These are phyloP conservation scores for Pythium aphanidermatum DNA, from an alignment of 352 stramenopile genomes.

Conservation along the genomic window DNA sequence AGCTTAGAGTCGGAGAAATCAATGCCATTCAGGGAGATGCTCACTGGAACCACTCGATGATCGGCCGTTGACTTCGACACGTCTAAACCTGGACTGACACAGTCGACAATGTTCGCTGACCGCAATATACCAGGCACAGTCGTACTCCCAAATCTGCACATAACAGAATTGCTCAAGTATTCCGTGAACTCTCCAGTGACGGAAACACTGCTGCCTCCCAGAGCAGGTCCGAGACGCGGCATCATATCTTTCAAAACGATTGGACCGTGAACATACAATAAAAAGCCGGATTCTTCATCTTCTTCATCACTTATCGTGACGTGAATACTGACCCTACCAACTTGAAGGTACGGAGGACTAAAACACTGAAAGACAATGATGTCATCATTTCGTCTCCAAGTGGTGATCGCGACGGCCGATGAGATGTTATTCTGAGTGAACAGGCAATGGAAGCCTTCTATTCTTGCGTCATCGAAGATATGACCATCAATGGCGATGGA, in stretches of 20 bases:
- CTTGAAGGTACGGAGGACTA: neutral
- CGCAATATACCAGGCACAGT: constrained; percentile 1
- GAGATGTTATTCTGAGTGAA: too few species aligned
- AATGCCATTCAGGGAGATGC: constrained; percentile 11
- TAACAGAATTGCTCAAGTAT: neutral
- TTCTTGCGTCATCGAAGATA: too few species aligned
- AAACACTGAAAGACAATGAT: constrained; percentile 7
- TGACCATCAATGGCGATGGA: too few species aligned
- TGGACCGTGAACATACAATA: constrained; percentile 2
- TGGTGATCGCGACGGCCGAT: too few species aligned
- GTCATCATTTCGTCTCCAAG: neutral
- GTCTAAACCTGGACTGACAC: constrained; percentile 6
- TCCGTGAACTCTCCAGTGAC: constrained; percentile 5
- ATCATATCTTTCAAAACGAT: neutral
- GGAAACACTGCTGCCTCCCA: constrained; percentile 1
- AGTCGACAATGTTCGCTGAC: neutral
- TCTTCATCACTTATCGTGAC: constrained; percentile 9
- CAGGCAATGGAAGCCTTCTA: too few species aligned
- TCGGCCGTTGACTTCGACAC: neutral
- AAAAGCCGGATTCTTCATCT: neutral
- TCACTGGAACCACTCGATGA: constrained; percentile 6
- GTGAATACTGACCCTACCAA: constrained; percentile 4
- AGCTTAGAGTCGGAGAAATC: constrained; percentile 14
- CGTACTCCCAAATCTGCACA: constrained; percentile 6
- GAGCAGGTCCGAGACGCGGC: constrained; percentile 4